These are phyloP conservation scores for Cryptosporidium muris DNA, from an alignment of 169 alveolate genomes.

Conservation along the genomic window DNA sequence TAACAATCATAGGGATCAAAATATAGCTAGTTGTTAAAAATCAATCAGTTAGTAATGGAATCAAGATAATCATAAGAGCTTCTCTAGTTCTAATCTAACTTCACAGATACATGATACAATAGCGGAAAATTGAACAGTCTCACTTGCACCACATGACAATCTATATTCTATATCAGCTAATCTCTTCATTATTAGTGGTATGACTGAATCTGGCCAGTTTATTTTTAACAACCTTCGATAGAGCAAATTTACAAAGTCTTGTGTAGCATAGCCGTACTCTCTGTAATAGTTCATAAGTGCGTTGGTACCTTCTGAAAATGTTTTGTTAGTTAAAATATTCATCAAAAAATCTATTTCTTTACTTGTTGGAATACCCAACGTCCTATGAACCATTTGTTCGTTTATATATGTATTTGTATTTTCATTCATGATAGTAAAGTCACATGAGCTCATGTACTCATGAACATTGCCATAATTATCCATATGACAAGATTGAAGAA, in stretches of 20 bases:
- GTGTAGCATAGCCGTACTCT: constrained; percentile 86
- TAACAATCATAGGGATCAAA: too few relatives aligned
- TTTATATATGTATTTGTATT: constrained; percentile 72
- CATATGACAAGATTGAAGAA: constrained; percentile 90
- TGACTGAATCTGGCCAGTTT: constrained; percentile 84
- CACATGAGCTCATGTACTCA: constrained; percentile 5
- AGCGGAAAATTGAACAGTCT: constrained; percentile 81
- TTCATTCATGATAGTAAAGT: constrained; percentile 28
- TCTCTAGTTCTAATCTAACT: constrained; percentile 81
- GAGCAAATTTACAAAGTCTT: constrained; percentile 86
- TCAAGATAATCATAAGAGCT: neutral
- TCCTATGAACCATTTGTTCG: constrained; percentile 82
- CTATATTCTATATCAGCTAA: constrained; percentile 86
- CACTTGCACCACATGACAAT: constrained; percentile 85
- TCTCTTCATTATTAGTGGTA: constrained; percentile 79
- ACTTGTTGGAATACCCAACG: constrained; percentile 89
- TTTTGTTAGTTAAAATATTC: constrained; percentile 77
- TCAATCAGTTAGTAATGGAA: too few relatives aligned
- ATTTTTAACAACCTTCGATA: constrained; percentile 81
- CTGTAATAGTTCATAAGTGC: constrained; percentile 78
- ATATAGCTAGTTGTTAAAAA: too few relatives aligned
- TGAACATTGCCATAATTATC: constrained; percentile 73
- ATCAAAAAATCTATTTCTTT: constrained; percentile 82
- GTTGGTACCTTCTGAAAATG: constrained; percentile 82
- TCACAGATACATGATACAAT: constrained; percentile 85